Evolutionary conservation across 441 rosid genomes (phyloP), one percentile per base, ranked within the genome.

Genomic region (Euphorbia celastroides): DNA sequence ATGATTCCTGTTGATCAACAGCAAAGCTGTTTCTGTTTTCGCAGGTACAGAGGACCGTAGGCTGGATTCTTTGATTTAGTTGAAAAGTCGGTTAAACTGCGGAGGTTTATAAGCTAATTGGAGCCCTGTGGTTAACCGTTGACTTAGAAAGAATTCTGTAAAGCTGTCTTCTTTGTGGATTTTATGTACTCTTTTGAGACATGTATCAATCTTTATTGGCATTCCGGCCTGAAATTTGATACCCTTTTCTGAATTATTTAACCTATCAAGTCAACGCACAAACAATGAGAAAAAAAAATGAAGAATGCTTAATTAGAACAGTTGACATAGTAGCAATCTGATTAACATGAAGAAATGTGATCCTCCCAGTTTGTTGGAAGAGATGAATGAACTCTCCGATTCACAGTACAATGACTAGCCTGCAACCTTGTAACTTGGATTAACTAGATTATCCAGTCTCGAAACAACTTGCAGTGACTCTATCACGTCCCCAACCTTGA

Each of bases 401-500:
- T 66, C 3, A 9, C 19, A 26, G 19, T 12, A 25, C 42, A 27
- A 55, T 7, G 12, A 20, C 34, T 91, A 94, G 55, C 92, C 89
- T 25, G 91, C 92, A 71, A 94, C 84, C 81, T 94, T 89, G 83
- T 91, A 94, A 75, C 83, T 94, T 17, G 99, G 97, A 74, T 92
- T 94, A 55, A 72, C 93, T 25, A 94, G 76, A 69, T 94, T 92
- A 26, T 92, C 96, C 36, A 87, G 78, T 67, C 97, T 97, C 31
- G 99, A 88, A 62, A 94, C 96, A 20, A 94, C 93, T 79, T 94
- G 90, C 67, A 89, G 81, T 3, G 97, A 91, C 60, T 92, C 90
- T 42, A 94, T 94, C 25, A 89, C 86, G 73, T 94, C 99, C 9
- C 97, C 99, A 19, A 94, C 97, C 83, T 94, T 94, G 19, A 94